These are phyloP conservation scores for Jacaranda copaia DNA, from an alignment of 257 asterid genomes.

Conservation along the genomic window DNA sequence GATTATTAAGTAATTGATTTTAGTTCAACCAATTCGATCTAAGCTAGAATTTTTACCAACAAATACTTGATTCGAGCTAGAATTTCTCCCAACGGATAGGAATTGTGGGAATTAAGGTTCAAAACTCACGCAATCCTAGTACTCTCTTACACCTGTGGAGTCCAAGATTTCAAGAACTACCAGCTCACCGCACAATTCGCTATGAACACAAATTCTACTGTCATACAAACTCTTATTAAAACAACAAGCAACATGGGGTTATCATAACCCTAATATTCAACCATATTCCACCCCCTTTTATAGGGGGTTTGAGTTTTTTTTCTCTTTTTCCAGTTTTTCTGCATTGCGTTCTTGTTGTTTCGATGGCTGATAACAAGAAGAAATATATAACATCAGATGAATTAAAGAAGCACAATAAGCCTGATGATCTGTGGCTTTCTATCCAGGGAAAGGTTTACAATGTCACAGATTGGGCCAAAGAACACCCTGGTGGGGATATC, in stretches of 20 bases:
- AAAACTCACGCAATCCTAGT: background rate
- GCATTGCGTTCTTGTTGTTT: background rate
- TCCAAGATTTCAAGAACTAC: background rate
- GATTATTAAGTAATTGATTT: too few species aligned
- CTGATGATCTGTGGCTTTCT: slow-evolving; percentile 58
- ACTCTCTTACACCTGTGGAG: background rate
- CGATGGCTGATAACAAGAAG: slow-evolving; percentile 40
- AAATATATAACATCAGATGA: slow-evolving; percentile 52
- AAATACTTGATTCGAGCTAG: too few species aligned
- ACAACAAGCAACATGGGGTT: too few species aligned
- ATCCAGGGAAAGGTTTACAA: slow-evolving; percentile 61
- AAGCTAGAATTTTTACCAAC: too few species aligned
- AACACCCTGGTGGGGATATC: slow-evolving; percentile 60
- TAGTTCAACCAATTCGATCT: too few species aligned
- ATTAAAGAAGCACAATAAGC: slow-evolving; percentile 50
- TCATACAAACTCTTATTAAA: too few species aligned
- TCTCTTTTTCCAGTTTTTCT: background rate
- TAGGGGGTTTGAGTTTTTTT: background rate
- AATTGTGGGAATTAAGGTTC: too few species aligned
- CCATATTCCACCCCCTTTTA: background rate
- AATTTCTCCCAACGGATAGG: too few species aligned
- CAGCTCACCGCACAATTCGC: slow-evolving; percentile 11
- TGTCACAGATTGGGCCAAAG: slow-evolving; percentile 53
- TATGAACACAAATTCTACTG: background rate
- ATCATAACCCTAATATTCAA: too few species aligned